Base-by-base conservation (phyloP, 2,329 filamentous ascomycete genomes). In the Dendrostoma leiphaemia region DNA sequence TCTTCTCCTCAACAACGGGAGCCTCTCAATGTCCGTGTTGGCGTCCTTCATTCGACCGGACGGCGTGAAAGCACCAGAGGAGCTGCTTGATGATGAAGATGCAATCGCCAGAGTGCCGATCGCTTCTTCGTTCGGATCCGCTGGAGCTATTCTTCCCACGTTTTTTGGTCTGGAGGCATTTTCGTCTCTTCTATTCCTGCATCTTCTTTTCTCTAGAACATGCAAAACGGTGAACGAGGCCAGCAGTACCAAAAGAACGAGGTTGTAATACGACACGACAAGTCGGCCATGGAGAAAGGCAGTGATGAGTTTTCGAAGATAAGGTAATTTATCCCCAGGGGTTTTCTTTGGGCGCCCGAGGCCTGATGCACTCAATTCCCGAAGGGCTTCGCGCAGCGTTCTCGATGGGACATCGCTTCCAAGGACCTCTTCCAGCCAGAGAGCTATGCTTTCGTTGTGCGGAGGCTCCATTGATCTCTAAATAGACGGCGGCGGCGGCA, bases 11-110 rank as follows among this genome's bases (percentile, higher is more conserved):
- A 73, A 60, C 5, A 74, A 62, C 3, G 71, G 72, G 29, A 67
- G 63, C 4, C 66, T 63, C 57, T 75, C 72, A 7, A 71, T 24
- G 21, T 74, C 71, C 12, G 57, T 23, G 5, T 65, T 51, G 13
- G 46, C 43, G 31, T 62, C 56, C 52, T 69, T 67, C 4, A 53
- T 21, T 8, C 57, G 55, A 4, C 51, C 44, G 8, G 60, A 57
- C 2, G 66, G 68, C 7, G 65, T 65, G 13, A 60, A 41, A 0
- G 59, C 62, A 4, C 64, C 67, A 15, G 63, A 38, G 4, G 67
- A 69, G 51, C 66, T 71, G 54, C 68, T 71, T 4, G 68, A 70
- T 10, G 69, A 71, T 1, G 68, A 69, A 1, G 62, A 68, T 6
- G 56, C 37, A 40, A 17, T 40, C 5, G 37, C n/a, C n/a, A n/a